Evolutionary conservation across 2,329 filamentous ascomycete species (phyloP).

Genomic region (Microcera coccophila): DNA sequence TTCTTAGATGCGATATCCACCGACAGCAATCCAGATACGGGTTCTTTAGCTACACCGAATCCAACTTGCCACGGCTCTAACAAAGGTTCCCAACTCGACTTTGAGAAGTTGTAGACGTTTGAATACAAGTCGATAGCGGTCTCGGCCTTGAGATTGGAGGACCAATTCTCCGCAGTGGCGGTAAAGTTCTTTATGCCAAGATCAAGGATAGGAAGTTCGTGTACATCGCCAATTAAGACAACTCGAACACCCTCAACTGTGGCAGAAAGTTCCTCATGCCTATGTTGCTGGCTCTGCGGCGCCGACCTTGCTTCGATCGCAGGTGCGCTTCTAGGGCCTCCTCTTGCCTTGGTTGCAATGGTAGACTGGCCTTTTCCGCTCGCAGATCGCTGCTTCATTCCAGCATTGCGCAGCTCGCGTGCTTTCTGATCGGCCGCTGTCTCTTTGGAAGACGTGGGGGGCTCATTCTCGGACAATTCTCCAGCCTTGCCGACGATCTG

Average conservation of each 20-base stretch:
- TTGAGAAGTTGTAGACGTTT: slow-evolving; percentile 98
- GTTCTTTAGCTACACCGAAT: slow-evolving; percentile 77
- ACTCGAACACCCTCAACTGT: slow-evolving; percentile 84
- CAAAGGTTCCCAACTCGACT: slow-evolving; percentile 95
- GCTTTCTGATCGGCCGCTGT: slow-evolving; percentile 51
- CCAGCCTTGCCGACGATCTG: slow-evolving; percentile 90
- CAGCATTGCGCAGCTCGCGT: slow-evolving; percentile 48
- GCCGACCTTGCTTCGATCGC: slow-evolving; percentile 24
- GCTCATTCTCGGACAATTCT: slow-evolving; percentile 69
- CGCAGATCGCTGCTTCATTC: slow-evolving; percentile 53
- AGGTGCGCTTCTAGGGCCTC: slow-evolving; percentile 38
- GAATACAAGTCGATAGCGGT: slow-evolving; percentile 89
- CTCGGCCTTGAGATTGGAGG: slow-evolving; percentile 78
- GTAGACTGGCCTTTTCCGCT: slow-evolving; percentile 56
- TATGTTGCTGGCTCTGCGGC: slow-evolving; percentile 14
- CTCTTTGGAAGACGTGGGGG: slow-evolving; percentile 39
- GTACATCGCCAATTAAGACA: slow-evolving; percentile 89
- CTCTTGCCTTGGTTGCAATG: slow-evolving; percentile 35
- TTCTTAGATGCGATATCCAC: slow-evolving; percentile 87
- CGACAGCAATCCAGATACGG: slow-evolving; percentile 69
- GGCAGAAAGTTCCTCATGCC: slow-evolving; percentile 75
- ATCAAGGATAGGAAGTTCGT: slow-evolving; percentile 93
- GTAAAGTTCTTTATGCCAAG: slow-evolving; percentile 89
- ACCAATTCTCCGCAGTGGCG: slow-evolving; percentile 85
- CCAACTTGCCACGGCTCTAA: slow-evolving; percentile 97